phyloP scores from a whole-genome alignment of 192 early-diverging fungal species.

The Coemansia biformis region DNA sequence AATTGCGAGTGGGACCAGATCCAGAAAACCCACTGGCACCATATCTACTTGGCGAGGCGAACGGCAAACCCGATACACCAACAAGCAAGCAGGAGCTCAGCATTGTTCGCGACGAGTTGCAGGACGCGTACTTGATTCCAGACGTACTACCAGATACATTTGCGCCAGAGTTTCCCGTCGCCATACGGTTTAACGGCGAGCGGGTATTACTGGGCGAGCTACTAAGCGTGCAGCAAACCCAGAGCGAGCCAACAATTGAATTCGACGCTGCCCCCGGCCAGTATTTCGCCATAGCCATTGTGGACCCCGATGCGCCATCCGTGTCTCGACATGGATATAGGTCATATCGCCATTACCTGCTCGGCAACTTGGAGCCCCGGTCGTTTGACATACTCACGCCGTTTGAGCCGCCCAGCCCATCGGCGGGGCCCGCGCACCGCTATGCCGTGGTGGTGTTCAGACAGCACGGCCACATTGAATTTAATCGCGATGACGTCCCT shows the following conservation, averaged over 20 bases:
- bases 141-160: conserved; percentile 20
- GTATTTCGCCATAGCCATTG: conserved; percentile 21
- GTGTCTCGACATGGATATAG: conserved; percentile 25
- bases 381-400: conserved; percentile 11
- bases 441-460: conserved; percentile 24
- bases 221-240: conserved; percentile 15
- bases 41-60: conserved; percentile 6
- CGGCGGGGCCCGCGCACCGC: conserved; percentile 19
- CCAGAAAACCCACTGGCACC: conserved; percentile 12
- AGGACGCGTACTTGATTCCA: conserved; percentile 12
- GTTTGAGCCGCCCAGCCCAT: conserved; percentile 15
- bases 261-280: conserved; percentile 23
- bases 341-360: conserved; percentile 27
- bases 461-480: conserved; percentile 11
- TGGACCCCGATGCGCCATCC: conserved; percentile 29
- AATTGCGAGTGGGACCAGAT: conserved; percentile 3
- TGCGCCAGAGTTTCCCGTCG: conserved; percentile 23
- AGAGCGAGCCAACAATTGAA: conserved; percentile 20
- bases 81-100: neutral
- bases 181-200: conserved; percentile 9
- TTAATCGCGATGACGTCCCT: conserved; percentile 8
- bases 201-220: conserved; percentile 27
- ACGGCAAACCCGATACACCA: too few species aligned
- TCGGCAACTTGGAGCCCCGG: conserved; percentile 16
- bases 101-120: neutral